These are phyloP conservation scores for Leishmania aethiopica DNA, from an alignment of 208 protist species.

Conservation along the genomic window DNA sequence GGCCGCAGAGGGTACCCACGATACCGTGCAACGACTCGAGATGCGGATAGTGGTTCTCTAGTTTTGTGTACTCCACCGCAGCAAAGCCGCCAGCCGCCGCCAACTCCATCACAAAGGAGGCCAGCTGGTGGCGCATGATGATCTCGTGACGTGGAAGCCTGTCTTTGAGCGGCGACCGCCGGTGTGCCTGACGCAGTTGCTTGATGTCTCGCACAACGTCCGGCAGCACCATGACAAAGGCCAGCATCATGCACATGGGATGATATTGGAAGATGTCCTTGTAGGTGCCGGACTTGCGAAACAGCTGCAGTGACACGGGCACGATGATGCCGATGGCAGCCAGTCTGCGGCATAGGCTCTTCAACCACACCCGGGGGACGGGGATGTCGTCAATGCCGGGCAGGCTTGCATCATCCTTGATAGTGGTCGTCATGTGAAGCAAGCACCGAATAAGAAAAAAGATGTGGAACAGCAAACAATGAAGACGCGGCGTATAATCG, in stretches of 20 bases:
- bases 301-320: conserved; percentile 8
- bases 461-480: background rate
- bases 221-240: conserved; percentile 53
- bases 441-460: background rate
- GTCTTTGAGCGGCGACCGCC: background rate
- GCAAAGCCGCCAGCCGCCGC: conserved; percentile 43
- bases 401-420: background rate
- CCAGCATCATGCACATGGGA: conserved; percentile 50
- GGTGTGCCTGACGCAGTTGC: conserved; percentile 18
- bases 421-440: background rate
- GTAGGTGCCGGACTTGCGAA: conserved; percentile 14
- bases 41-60: conserved; percentile 37
- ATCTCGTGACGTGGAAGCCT: conserved; percentile 18
- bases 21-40: conserved; percentile 50
- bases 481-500: background rate
- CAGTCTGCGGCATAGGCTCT: conserved; percentile 21
- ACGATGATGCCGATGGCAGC: conserved; percentile 18
- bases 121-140: conserved; percentile 39
- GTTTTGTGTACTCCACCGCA: conserved; percentile 63
- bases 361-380: conserved; percentile 6
- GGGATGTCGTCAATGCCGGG: conserved; percentile 6
- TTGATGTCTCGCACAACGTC: conserved; percentile 46
- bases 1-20: conserved; percentile 37
- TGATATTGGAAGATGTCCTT: conserved; percentile 53
- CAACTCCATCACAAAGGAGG: conserved; percentile 44